Evolutionary conservation across 164 flowering plant genomes (phyloP), one percentile per base, ranked within the genome.

Genomic region (Paratinospora sagittata): DNA sequence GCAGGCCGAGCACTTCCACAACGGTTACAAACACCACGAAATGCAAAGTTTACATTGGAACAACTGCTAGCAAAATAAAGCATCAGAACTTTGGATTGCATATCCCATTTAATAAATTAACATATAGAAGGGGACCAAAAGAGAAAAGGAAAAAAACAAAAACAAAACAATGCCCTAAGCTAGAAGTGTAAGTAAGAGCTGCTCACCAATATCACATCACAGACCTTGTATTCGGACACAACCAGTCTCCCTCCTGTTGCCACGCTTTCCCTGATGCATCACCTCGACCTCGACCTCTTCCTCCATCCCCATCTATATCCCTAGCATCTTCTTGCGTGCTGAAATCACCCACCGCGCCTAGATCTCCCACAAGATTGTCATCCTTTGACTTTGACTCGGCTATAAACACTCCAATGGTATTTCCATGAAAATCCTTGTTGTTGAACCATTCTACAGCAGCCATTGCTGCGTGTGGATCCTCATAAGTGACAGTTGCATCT

Each of bases 201-300:
- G 94, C 99, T 93, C 98, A 93, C 98, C 99, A 82, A 96, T 89
- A 72, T 92, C 98, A 89, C 84, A 90, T 90, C 90, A 93, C 98
- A 93, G 98, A 96, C 99, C 99, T 96, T 96, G 99, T 88, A 91
- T 93, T 93, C 24, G 98, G 91, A 83, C 98, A 96, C 82, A 78
- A 0, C 99, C 99, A 96, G 78, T 96, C 99, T 71, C 98, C 99
- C 8, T 91, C 99, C 79, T 96, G 97, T 72, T 90, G 94, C 99
- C 99, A 93, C 72, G 95, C 77, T 80, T 91, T 92, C 57, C 83
- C 95, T 7, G 86, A 49, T 73, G 81, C 89, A 82, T 88, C 98
- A 66, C 85, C 94, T 14, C 81, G 86, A 60, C 93, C 95, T 82
- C 88, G 84, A 64, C 90, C 97, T 76, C 83, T 81, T 79, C 89